A percentile compares a stretch with the other conserved stretches of the same genome.
These are phyloP conservation scores for Elsinoe ampelina DNA, from an alignment of 2,329 filamentous ascomycete species.

Conservation along the genomic window DNA sequence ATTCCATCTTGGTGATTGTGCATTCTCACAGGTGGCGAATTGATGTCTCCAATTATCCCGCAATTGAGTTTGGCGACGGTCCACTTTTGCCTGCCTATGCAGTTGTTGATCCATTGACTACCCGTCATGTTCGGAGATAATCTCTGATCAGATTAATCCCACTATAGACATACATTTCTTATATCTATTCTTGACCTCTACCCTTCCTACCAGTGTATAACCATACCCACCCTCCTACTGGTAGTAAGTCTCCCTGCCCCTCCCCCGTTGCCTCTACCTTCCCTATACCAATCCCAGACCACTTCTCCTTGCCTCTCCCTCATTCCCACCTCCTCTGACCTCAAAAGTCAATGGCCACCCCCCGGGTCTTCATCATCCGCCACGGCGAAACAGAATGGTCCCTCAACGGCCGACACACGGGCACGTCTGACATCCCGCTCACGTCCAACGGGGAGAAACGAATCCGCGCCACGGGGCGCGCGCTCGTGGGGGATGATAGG, in stretches of 20 bases:
- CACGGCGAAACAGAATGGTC: constrained; percentile 97
- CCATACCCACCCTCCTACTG: no score
- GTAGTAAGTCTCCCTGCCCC: not conserved
- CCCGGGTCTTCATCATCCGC: constrained; percentile 50
- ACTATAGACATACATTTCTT: no score
- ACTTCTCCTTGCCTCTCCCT: no score
- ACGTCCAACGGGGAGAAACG: constrained; percentile 60
- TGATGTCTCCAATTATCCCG: not conserved
- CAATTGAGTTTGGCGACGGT: not conserved
- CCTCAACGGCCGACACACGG: constrained; percentile 69
- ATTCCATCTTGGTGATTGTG: not conserved
- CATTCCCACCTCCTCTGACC: not conserved
- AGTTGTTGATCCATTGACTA: no score
- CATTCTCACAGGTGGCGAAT: no score
- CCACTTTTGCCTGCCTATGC: no score
- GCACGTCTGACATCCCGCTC: constrained; percentile 74
- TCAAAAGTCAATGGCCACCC: constrained; percentile 29
- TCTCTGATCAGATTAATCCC: no score
- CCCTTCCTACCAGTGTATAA: no score
- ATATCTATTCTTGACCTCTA: no score
- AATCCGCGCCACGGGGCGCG: constrained; percentile 59
- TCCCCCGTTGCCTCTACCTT: not conserved
- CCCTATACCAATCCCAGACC: not conserved
- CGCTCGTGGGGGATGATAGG: constrained; percentile 73
- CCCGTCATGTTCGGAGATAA: no score